phyloP scores from a whole-genome alignment of 495 filamentous ascomycete species.

The Trichoderma parareesei region DNA sequence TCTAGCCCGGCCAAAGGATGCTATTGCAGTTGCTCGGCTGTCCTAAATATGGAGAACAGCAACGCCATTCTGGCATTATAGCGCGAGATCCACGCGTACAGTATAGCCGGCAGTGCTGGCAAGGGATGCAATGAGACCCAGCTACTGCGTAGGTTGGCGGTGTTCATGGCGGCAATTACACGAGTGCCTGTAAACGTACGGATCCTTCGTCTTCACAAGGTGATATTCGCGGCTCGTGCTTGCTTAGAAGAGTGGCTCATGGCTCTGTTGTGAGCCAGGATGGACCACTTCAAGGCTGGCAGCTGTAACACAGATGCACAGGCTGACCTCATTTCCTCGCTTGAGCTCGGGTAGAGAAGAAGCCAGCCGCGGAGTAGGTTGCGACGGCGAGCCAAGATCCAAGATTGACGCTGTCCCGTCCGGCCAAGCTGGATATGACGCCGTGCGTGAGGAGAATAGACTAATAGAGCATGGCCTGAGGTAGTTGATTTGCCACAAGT shows the following conservation, averaged over 20 bases:
- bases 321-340: background rate
- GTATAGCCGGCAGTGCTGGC: background rate
- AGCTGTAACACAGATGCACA: background rate
- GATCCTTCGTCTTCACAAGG: background rate
- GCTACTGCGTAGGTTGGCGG: background rate
- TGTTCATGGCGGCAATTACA: background rate
- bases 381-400: too few relatives aligned
- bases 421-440: background rate
- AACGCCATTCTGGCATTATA: background rate
- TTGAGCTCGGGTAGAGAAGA: background rate
- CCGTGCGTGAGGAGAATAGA: background rate
- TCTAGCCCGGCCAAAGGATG: background rate
- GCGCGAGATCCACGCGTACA: background rate
- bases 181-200: background rate
- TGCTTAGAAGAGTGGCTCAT: too few relatives aligned
- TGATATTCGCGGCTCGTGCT: background rate
- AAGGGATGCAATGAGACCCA: background rate
- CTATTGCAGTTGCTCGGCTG: background rate
- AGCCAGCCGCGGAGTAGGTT: too few relatives aligned
- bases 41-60: background rate
- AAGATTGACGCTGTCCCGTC: background rate
- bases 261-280: background rate
- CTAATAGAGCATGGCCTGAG: background rate
- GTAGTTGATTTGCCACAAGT: background rate
- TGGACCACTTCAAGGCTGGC: background rate